Evolutionary conservation across 352 stramenopile genomes (phyloP).

Genomic region (Globisporangium cederbergense): DNA sequence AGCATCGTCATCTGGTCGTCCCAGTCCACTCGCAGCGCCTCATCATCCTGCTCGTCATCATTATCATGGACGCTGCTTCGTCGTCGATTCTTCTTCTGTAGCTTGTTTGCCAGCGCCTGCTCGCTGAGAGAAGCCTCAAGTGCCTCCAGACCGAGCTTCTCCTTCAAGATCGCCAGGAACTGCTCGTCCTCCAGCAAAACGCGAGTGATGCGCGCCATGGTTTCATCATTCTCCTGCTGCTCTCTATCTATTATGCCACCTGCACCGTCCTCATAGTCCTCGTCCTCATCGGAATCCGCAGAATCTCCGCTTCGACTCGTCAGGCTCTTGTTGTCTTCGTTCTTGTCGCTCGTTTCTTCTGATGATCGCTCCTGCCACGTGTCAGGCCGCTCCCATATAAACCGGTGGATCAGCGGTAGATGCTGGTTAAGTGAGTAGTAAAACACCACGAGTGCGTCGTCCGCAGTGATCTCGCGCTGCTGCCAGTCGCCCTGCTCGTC

Average conservation of each 20-base stretch:
- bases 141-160: slow-evolving; percentile 51
- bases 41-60: slow-evolving; percentile 22
- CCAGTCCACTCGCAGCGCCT: slow-evolving; percentile 40
- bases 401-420: slow-evolving; percentile 37
- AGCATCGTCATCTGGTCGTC: slow-evolving; percentile 37
- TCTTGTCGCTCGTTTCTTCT: slow-evolving; percentile 14
- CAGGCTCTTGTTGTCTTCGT: slow-evolving; percentile 14
- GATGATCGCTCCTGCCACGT: slow-evolving; percentile 27
- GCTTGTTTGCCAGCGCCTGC: slow-evolving; percentile 1
- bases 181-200: slow-evolving; percentile 52
- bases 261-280: not conserved
- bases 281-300: not conserved
- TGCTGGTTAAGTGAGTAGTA: slow-evolving; percentile 60
- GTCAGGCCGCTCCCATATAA: slow-evolving; percentile 43
- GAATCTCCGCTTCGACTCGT: slow-evolving; percentile 12
- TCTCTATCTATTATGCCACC: slow-evolving; percentile 18
- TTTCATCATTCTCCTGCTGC: slow-evolving; percentile 25
- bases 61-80: slow-evolving; percentile 12
- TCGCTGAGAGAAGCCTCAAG: slow-evolving; percentile 7
- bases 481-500: slow-evolving; percentile 61
- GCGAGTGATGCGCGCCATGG: slow-evolving; percentile 28
- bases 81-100: slow-evolving; percentile 4
- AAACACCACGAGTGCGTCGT: slow-evolving; percentile 55
- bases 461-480: slow-evolving; percentile 43
- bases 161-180: slow-evolving; percentile 53